Evolutionary conservation across 1,284 basidiomycete species (phyloP), one percentile per base, ranked within the genome.

Genomic region (Farysia itapuensis): DNA sequence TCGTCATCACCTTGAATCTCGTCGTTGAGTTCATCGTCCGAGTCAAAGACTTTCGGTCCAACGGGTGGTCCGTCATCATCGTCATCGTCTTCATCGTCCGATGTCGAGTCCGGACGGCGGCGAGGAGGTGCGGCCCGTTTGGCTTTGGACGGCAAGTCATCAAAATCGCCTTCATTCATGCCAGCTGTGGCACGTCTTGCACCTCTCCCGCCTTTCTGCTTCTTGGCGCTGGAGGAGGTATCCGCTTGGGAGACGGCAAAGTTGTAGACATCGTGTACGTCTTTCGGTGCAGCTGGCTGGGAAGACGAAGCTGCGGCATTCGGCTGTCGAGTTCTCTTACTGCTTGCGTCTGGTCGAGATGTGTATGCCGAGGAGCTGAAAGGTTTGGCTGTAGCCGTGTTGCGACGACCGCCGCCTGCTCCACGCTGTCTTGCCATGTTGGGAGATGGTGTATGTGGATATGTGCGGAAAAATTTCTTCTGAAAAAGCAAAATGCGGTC

Each of bases 161-260:
- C 77, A 4, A 80, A 80, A 14, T 81, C 70, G 12, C 77, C 77
- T 23, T 74, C 76, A 22, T 57, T 30, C 43, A 56, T 56, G 13
- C 52, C 52, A 0, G 58, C 51, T 2, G 45, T 31, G 14, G 52
- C 52, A 13, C 52, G 43, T 12, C 51, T 47, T 20, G 51, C 40
- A 12, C 45, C 3, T n/a, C 25, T 23, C 12, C 15, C 36, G 28
- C 25, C 54, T 37, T 39, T 52, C 5, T 28, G 25, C 25, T 41
- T 52, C 16, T 50, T 50, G 46, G 36, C 43, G 3, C 34, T 24
- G 35, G 14, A 4, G 19, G 23, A 11, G 13, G 38, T 14, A 20
- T 26, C 32, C 11, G 6, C 4, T n/a, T n/a, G n/a, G 21, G 38
- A 29, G 13, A 39, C 45, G 4, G 42, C 47, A 32, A 28, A 50